Base-by-base conservation (phyloP, 208 protist species). In the Crithidia acanthocephali region DNA sequence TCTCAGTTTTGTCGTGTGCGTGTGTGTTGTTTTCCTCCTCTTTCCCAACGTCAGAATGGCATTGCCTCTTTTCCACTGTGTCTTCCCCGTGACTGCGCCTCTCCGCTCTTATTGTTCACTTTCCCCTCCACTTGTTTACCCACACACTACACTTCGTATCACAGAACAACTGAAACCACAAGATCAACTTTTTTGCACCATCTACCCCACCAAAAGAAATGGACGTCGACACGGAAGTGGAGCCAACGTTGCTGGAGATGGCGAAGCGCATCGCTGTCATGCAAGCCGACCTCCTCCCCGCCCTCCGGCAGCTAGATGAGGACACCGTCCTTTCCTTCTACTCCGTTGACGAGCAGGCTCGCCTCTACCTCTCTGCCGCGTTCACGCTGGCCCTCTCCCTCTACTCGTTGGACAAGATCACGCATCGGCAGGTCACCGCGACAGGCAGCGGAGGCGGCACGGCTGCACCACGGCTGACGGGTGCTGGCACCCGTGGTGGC, bases 311-410 rank as follows among this genome's bases (percentile, higher is more conserved):
- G 20, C 79, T 94, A 20, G 81, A 94, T 50, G 88, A 94, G 65
- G 91, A 96, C 47, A 63, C 78, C 15, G 51, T 94, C 9, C 79
- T 92, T 5, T 67, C 88, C 25, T 57, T 90, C 51, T 96, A 96
- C 79, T 70, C 68, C 2, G 68, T 85, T 10, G 88, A 91, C 23
- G 86, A 91, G 56, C 91, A 96, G 81, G 91, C 88, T 13, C 86
- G 87, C 20, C 68, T 96, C 22, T 92, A 86, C 59, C 77, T 96
- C 42, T 76, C 88, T 11, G 77, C 87, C 22, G 91, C 91, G 47
- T 96, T 92, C 51, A 72, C 83, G 0, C 52, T 94, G 2, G 67
- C 89, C 0, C 69, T 93, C 3, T 78, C 88, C 0, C 78, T 88
- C 7, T 92, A 93, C 80, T 74, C 87, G 1, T 76, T 92, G 10